These are phyloP conservation scores for Fraxinus quadrangulata DNA, from an alignment of 257 asterid genomes.

Conservation along the genomic window DNA sequence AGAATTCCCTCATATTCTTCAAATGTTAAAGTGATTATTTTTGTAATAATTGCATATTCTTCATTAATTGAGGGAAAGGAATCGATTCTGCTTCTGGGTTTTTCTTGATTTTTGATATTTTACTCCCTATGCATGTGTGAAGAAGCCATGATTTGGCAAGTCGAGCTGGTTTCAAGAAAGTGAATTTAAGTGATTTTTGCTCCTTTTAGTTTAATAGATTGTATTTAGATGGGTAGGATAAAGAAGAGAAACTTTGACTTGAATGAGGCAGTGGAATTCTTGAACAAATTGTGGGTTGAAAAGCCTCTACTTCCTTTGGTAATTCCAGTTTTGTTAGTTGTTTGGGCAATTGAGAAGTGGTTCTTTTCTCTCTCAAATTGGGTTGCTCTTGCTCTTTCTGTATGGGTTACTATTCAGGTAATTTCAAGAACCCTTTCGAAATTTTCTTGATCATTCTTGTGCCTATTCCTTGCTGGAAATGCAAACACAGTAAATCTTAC, in stretches of 20 bases:
- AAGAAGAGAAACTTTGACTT: constrained; percentile 55
- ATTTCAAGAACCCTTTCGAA: background rate
- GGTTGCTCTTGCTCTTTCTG: constrained; percentile 83
- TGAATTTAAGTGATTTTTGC: constrained; percentile 1
- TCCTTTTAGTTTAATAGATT: background rate
- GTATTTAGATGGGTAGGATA: constrained; percentile 48
- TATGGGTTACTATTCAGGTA: constrained; percentile 91
- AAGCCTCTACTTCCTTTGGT: constrained; percentile 70
- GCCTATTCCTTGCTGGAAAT: background rate
- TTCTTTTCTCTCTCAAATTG: constrained; percentile 80
- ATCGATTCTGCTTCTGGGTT: constrained; percentile 27
- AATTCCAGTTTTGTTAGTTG: constrained; percentile 57
- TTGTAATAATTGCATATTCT: background rate
- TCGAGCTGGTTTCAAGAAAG: constrained; percentile 12
- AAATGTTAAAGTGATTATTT: background rate
- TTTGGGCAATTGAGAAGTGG: constrained; percentile 90
- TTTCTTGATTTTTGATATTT: background rate
- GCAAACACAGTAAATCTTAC: background rate
- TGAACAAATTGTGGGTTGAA: constrained; percentile 58
- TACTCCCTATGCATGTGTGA: background rate
- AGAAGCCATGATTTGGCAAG: constrained; percentile 1
- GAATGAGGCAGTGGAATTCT: constrained; percentile 48
- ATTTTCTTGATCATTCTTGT: background rate
- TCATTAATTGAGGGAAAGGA: background rate
- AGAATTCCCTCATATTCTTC: background rate